Evolutionary conservation across 2,329 filamentous ascomycete genomes (phyloP), one percentile per base, ranked within the genome.

Genomic region (Penicillium sp.): DNA sequence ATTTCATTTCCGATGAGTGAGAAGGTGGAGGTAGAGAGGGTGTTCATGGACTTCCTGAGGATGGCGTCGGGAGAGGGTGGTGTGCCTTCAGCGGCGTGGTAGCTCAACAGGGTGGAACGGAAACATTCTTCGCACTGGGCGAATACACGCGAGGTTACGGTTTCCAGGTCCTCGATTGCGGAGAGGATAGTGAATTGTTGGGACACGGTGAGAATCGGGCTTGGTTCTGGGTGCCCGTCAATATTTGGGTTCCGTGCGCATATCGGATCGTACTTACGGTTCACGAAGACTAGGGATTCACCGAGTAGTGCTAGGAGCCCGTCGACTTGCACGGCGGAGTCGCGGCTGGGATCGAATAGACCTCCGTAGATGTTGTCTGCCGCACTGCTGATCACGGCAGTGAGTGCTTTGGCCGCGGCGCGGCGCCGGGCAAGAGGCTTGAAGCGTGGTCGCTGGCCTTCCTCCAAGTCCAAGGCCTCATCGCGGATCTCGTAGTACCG

Each of bases 401-500:
- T 78, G 43, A 97, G 76, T 1, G 89, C 86, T 38, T 81, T 78
- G 0, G 86, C 88, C 4, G 91, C 84, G 57, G 86, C 82, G 47
- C 82, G 81, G 57, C 84, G 87, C 18, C 85, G 76, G 10, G 80
- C 76, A 20, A 84, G 72, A 0, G 83, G 78, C 50, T 75, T 71
- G 52, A 78, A 71, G 20, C 66, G 70, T 5, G 75, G 70, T 42
- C 70, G 73, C 46, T 69, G 59, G 25, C 66, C 69, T 23, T 71
- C 65, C 39, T 62, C 53, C 8, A 70, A 54, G 4, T 68, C 55
- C 4, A 78, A 55, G n/a, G 78, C 76, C 60, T 82, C 80, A 63
- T 97, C 92, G 42, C 92, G 83, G n/a, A 91, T 79, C 54, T 91
- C 86, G 69, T 95, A 97, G 74, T 92, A 96, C 58, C 85, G 86